Evolutionary conservation across 2,329 filamentous ascomycete genomes (phyloP).

Genomic region (Epichloe sibirici): DNA sequence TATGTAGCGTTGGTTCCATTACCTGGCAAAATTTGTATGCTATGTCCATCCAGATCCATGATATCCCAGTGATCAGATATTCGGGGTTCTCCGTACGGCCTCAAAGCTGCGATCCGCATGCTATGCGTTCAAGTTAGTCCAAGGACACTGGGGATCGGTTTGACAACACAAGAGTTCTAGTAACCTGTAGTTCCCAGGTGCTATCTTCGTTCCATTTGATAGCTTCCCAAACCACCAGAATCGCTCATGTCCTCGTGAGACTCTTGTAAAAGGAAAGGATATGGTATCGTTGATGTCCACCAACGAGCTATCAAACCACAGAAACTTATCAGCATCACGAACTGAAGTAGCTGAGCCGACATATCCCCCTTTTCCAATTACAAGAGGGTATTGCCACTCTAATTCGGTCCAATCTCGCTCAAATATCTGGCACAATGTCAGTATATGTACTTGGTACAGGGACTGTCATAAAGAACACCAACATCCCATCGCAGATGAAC

Average conservation of each 20-base stretch:
- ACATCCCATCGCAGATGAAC: conserved; percentile 25
- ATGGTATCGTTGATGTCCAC: conserved; percentile 24
- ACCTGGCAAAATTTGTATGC: conserved; percentile 23
- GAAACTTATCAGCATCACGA: conserved; percentile 2
- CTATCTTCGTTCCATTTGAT: conserved; percentile 28
- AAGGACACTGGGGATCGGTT: not conserved
- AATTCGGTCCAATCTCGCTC: conserved; percentile 24
- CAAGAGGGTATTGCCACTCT: conserved; percentile 30
- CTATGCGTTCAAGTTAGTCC: conserved; percentile 10
- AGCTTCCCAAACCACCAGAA: conserved; percentile 32
- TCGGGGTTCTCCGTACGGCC: conserved; percentile 28
- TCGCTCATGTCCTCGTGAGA: conserved; percentile 20
- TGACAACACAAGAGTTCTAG: not conserved
- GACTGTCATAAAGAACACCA: conserved; percentile 6
- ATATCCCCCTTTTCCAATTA: conserved; percentile 25
- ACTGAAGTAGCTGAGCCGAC: conserved; percentile 28
- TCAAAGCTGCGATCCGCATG: conserved; percentile 29
- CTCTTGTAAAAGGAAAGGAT: conserved; percentile 23
- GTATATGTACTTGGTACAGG: not conserved
- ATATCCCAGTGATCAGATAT: conserved; percentile 31
- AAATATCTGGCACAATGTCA: conserved; percentile 21
- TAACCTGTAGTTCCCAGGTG: conserved; percentile 28
- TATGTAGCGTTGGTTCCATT: conserved; percentile 16
- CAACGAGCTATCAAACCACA: conserved; percentile 2
- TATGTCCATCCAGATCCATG: conserved; percentile 16